Base-by-base conservation (phyloP, 208 protist genomes). In the Trypanosoma mega region DNA sequence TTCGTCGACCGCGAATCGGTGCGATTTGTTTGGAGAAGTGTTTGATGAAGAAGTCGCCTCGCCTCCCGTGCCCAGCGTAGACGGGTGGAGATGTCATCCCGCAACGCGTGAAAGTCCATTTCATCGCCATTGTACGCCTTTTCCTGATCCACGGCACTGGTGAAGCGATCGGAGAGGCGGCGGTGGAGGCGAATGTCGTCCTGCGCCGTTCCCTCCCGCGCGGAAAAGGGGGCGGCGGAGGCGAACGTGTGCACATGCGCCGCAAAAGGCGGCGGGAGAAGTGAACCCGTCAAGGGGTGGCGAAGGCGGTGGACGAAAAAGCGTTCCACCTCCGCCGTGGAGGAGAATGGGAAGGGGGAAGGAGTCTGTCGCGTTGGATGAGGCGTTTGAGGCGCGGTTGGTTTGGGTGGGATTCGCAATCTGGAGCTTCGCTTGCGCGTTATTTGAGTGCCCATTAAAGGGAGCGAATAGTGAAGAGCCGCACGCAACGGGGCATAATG, bases 101-200 rank as follows among this genome's bases (percentile, higher is more conserved):
- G 24, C 18, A 89, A n/a, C 12, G 63, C 68, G 26, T 63, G 39
- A 60, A 72, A 76, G 18, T 37, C 20, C 1, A 74, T 27, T 47
- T 79, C 73, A 8, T 37, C 30, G 0, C 55, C 45, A 18, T 71
- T 68, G 33, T 74, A 76, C 9, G 18, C 14, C 52, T 87, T 87
- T 26, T 77, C 73, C 36, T 56, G 57, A 62, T 87, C 80, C 14
- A 68, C 56, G 4, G 30, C 9, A 39, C 49, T 81, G 12, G 66
- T 55, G 26, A 77, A 81, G 53, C 80, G 80, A 34, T 37, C 58
- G 45, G 41, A 61, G 18, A 87, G 74, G 12, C 74, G 52, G n/a
- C 80, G 69, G 44, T 70, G 64, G 43, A 63, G 37, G 2, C 64
- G 64, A 7, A 63, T 48, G 49, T 70, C 64, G 21, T 70, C 64